These are phyloP conservation scores for Candida pini DNA, from an alignment of 805 yeast genomes.

Conservation along the genomic window DNA sequence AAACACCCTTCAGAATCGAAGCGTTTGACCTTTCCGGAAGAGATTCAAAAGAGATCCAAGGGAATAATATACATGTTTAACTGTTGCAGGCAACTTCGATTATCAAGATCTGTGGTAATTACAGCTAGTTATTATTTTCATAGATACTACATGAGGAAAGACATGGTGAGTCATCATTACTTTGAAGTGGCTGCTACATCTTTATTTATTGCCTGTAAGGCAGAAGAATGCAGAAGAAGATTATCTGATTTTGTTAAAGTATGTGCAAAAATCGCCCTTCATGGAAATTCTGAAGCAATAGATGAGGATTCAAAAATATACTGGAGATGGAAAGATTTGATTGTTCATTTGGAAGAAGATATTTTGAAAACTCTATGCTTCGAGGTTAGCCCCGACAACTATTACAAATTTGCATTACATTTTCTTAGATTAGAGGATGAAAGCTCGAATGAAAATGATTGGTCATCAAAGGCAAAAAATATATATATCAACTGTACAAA, in stretches of 20 bases:
- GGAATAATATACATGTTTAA: constrained; percentile 42
- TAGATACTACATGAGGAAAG: constrained; percentile 44
- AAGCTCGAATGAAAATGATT: constrained; percentile 7
- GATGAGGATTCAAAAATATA: constrained; percentile 43
- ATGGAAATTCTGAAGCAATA: constrained; percentile 32
- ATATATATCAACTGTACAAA: constrained; percentile 21
- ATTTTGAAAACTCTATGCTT: constrained; percentile 41
- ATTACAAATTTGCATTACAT: constrained; percentile 28
- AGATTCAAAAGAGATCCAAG: constrained; percentile 38
- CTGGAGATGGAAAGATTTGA: constrained; percentile 46
- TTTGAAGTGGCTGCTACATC: constrained; percentile 48
- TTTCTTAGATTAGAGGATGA: constrained; percentile 19
- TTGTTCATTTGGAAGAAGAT: constrained; percentile 40
- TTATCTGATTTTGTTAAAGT: constrained; percentile 44
- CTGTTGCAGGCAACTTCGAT: constrained; percentile 37
- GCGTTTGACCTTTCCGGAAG: constrained; percentile 32
- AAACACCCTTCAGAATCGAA: constrained; percentile 14
- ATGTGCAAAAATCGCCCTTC: constrained; percentile 40
- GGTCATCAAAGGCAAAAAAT: constrained; percentile 13
- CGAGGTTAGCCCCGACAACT: constrained; percentile 39
- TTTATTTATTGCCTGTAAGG: constrained; percentile 47
- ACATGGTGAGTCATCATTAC: constrained; percentile 37
- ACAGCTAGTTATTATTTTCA: constrained; percentile 45
- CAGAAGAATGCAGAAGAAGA: constrained; percentile 46
- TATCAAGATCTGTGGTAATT: constrained; percentile 43